Conservation (phyloP, 805 yeast genomes). For the Candida palmyrensis region DNA sequence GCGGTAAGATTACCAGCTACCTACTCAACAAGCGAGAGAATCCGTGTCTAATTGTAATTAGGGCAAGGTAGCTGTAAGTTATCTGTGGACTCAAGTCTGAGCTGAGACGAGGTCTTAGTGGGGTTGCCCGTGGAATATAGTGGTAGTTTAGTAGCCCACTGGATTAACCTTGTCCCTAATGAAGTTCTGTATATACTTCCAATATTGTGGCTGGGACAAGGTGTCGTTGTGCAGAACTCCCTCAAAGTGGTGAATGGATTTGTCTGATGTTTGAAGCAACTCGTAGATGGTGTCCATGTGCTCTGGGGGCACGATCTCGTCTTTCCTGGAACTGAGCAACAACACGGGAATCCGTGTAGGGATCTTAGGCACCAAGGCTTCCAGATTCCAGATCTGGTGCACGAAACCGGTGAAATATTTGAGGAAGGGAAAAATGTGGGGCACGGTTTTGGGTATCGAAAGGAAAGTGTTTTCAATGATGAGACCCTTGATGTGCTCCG, state of each 20-base stretch:
- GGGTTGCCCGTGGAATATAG: no score
- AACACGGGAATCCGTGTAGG: constrained; percentile 58
- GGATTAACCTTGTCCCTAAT: constrained; percentile 41
- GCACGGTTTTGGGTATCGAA: constrained; percentile 62
- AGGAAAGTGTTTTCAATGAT: constrained; percentile 85
- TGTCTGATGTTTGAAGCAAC: constrained; percentile 45
- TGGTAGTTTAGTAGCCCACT: constrained; percentile 25
- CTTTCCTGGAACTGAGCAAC: constrained; percentile 67
- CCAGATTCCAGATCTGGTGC: constrained; percentile 82
- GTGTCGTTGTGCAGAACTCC: constrained; percentile 82
- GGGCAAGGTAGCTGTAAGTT: no score
- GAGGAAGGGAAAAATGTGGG: constrained; percentile 70
- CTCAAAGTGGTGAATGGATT: constrained; percentile 50
- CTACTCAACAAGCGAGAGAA: no score
- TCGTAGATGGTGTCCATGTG: constrained; percentile 67
- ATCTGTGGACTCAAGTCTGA: no score
- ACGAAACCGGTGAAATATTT: constrained; percentile 54
- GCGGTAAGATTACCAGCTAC: no score
- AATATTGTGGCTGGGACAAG: constrained; percentile 66
- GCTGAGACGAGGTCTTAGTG: no score
- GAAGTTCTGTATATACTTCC: constrained; percentile 63
- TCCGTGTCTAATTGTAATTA: no score
- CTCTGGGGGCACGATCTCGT: constrained; percentile 87
- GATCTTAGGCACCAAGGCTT: constrained; percentile 47
- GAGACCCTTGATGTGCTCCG: constrained; percentile 51